Conservation (phyloP, 78 protist species). For the Dictyostelium discoideum region DNA sequence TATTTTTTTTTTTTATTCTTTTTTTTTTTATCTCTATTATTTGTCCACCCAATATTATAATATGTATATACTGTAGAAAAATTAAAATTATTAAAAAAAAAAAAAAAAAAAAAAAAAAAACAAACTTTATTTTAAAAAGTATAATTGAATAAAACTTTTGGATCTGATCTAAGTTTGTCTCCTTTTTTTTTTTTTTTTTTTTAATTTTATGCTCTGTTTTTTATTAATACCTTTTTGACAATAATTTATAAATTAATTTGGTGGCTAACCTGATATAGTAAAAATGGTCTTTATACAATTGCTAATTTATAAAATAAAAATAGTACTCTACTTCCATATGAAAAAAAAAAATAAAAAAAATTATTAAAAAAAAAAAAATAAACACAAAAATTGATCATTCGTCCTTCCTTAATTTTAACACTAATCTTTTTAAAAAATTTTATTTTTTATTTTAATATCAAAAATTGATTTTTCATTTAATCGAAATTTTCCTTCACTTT, state of each 20-base stretch:
- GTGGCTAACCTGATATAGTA: neutral
- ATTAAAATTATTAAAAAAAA: too few species aligned
- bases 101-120: too few species aligned
- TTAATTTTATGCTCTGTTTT: too few species aligned
- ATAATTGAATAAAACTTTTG: neutral
- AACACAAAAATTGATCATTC: too few species aligned
- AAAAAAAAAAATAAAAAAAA: too few species aligned
- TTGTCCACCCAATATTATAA: neutral
- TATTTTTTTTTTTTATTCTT: too few species aligned
- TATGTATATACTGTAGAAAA: neutral
- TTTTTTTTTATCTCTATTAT: neutral
- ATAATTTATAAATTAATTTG: neutral
- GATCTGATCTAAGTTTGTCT: neutral
- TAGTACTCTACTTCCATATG: neutral
- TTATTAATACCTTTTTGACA: neutral
- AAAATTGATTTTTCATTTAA: neutral
- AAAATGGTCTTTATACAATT: neutral
- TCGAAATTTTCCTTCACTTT: neutral
- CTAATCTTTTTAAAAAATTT: neutral
- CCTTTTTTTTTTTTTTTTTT: neutral
- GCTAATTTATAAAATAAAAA: neutral
- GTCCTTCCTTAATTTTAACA: neutral
- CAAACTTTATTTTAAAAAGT: too few species aligned
- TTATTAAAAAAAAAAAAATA: too few species aligned
- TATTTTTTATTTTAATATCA: too few species aligned